phyloP scores from a whole-genome alignment of 352 stramenopile species.

The Discostella stelligera region DNA sequence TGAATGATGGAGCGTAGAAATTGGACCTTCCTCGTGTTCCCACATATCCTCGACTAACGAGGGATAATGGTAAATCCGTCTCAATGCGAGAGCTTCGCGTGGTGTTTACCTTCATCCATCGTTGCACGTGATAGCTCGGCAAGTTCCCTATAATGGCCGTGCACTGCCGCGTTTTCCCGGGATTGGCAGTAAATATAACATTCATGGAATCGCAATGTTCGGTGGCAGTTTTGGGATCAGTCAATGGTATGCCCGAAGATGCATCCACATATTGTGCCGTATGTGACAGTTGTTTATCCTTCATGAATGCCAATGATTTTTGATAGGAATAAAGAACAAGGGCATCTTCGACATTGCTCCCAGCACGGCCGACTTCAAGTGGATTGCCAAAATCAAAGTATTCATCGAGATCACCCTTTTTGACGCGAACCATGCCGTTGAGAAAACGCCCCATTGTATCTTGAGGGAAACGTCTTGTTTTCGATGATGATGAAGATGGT shows the following conservation, averaged over 20 bases:
- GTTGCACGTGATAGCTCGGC: constrained; percentile 75
- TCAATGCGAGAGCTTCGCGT: constrained; percentile 23
- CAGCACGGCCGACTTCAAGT: constrained; percentile 22
- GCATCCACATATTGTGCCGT: constrained; percentile 30
- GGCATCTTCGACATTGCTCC: constrained; percentile 51
- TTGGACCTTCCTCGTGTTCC: constrained; percentile 25
- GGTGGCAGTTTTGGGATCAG: constrained; percentile 53
- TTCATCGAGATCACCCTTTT: constrained; percentile 54
- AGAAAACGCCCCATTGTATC: constrained; percentile 30
- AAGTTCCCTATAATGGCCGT: constrained; percentile 70
- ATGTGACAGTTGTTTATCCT: constrained; percentile 28
- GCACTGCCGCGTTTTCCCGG: constrained; percentile 50
- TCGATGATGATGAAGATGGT: not conserved
- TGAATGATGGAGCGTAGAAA: constrained; percentile 46
- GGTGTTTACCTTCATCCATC: constrained; percentile 66
- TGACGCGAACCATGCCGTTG: constrained; percentile 43
- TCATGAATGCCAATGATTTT: constrained; percentile 30
- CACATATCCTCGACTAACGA: constrained; percentile 50
- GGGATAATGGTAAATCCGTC: constrained; percentile 34
- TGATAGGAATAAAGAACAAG: constrained; percentile 62
- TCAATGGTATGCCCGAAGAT: constrained; percentile 34
- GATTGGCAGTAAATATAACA: constrained; percentile 60
- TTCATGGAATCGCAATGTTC: constrained; percentile 69
- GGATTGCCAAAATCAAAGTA: constrained; percentile 66
- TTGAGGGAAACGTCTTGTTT: constrained; percentile 38